Percentiles rank a stretch among this genome's conserved stretches.
phyloP scores from a whole-genome alignment of 768 basidiomycete genomes.

The Tylopilus sp. region DNA sequence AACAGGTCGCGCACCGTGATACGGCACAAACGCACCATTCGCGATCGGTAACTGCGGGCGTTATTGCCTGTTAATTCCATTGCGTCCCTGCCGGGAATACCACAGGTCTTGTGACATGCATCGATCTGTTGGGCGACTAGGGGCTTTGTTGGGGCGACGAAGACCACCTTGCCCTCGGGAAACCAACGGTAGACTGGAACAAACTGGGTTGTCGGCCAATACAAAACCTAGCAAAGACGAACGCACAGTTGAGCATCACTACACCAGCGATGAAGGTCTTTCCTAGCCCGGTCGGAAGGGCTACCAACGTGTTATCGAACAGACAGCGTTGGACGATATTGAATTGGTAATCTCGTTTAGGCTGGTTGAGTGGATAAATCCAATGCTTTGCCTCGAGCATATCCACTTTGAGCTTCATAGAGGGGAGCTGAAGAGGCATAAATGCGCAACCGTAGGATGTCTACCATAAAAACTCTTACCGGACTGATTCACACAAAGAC shows the following conservation, averaged over 20 bases:
- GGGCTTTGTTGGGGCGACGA: slow-evolving; percentile 95
- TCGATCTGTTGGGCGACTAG: slow-evolving; percentile 93
- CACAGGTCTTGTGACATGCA: slow-evolving; percentile 90
- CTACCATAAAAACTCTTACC: slow-evolving; percentile 18
- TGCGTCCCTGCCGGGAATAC: slow-evolving; percentile 85
- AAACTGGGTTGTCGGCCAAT: slow-evolving; percentile 2
- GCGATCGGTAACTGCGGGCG: slow-evolving; percentile 46
- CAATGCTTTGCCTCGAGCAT: slow-evolving; percentile 79
- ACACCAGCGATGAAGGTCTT: slow-evolving; percentile 98
- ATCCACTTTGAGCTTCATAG: slow-evolving; percentile 78
- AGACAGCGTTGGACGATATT: slow-evolving; percentile 86
- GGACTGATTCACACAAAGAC: slow-evolving; percentile 23
- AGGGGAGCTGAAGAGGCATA: slow-evolving; percentile 46
- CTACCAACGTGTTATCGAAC: slow-evolving; percentile 91
- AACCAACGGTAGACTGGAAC: slow-evolving; percentile 87
- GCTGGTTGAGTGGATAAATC: slow-evolving; percentile 87
- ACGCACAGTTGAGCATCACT: slow-evolving; percentile 89
- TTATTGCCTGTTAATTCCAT: slow-evolving; percentile 84
- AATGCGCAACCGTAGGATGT: neutral
- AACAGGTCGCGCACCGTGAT: neutral
- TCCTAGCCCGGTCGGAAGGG: slow-evolving; percentile 92
- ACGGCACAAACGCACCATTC: slow-evolving; percentile 47
- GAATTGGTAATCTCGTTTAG: slow-evolving; percentile 90
- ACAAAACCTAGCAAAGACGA: neutral
- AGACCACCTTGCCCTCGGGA: slow-evolving; percentile 87